phyloP scores from a whole-genome alignment of 2,329 filamentous ascomycete species.

The Echinosphaeria canescens region DNA sequence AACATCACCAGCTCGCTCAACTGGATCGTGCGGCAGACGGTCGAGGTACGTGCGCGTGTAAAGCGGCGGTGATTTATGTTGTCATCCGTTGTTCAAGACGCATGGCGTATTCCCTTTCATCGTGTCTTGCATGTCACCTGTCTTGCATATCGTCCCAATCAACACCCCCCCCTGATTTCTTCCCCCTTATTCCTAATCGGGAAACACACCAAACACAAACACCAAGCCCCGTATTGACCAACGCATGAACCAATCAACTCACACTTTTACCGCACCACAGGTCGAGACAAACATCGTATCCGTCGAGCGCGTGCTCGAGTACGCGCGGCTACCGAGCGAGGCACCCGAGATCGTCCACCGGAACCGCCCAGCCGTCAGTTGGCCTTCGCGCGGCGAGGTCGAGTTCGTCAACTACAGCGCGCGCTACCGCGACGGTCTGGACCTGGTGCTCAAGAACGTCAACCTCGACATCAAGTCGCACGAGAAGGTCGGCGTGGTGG shows the following conservation, averaged over 20 bases:
- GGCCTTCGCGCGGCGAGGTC: conserved; percentile 77
- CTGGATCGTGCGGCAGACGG: conserved; percentile 97
- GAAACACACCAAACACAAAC: too few species aligned
- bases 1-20: conserved; percentile 96
- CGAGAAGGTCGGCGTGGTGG: conserved; percentile 96
- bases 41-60: too few species aligned
- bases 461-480: conserved; percentile 82
- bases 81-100: too few species aligned
- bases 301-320: conserved; percentile 93
- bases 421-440: conserved; percentile 72
- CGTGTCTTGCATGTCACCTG: too few species aligned
- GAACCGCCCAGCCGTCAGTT: conserved; percentile 68
- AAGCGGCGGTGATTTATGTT: too few species aligned
- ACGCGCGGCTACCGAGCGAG: conserved; percentile 77
- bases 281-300: conserved; percentile 99
- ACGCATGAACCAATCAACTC: too few species aligned
- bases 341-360: conserved; percentile 85
- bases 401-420: conserved; percentile 90
- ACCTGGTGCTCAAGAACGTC: conserved; percentile 84
- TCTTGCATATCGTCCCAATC: too few species aligned
- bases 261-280: too few species aligned
- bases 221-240: too few species aligned
- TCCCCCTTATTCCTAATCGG: too few species aligned
- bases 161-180: too few species aligned
- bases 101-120: too few species aligned